Evolutionary conservation across 2,329 filamentous ascomycete genomes (phyloP), one percentile per base, ranked within the genome.

Genomic region (Xylaria sp.): DNA sequence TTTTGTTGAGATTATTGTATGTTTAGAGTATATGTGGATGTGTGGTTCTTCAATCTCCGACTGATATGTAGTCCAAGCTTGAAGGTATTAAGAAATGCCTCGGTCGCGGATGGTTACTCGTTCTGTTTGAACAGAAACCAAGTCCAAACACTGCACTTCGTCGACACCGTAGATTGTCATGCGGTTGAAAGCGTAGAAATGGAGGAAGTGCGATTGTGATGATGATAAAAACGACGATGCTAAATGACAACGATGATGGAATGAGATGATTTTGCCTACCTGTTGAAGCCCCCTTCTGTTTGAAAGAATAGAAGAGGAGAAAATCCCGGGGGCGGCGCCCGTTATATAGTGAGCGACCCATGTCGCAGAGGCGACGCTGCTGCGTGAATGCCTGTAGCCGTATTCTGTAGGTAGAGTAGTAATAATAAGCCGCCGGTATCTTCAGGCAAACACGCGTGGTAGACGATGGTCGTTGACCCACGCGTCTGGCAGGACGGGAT

Each of bases 371-470:
- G 52, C 57, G 15, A 60, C 60, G 38, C 54, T 59, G 63, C 60
- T 54, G 58, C 45, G 31, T 56, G 54, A 53, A 35, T 66, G 66
- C 66, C 63, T 66, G 51, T 50, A 17, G 47, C 49, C 28, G 28
- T 31, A 31, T n/a, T n/a, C 28, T 9, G 28, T 31, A 31, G 4
- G 28, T 31, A 31, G 28, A 4, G 28, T 31, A 61, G 63, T 60
- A 63, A 47, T 60, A 19, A 53, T 47, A 59, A 51, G 49, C 38
- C 60, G 57, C 63, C 63, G 35, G 55, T 60, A 64, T 63, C 64
- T 70, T 69, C 67, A 72, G 70, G 70, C 71, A 73, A 73, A 72
- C 71, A 71, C 71, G 71, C 65, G 62, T 63, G 49, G 61, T 63
- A 69, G 67, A 67, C 49, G 71, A 73, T 73, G 66, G 49, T 65